A percentile compares a stretch with the other conserved stretches of the same genome.
Evolutionary conservation across 2,329 filamentous ascomycete species (phyloP).

Genomic region (Xylaria sp.): DNA sequence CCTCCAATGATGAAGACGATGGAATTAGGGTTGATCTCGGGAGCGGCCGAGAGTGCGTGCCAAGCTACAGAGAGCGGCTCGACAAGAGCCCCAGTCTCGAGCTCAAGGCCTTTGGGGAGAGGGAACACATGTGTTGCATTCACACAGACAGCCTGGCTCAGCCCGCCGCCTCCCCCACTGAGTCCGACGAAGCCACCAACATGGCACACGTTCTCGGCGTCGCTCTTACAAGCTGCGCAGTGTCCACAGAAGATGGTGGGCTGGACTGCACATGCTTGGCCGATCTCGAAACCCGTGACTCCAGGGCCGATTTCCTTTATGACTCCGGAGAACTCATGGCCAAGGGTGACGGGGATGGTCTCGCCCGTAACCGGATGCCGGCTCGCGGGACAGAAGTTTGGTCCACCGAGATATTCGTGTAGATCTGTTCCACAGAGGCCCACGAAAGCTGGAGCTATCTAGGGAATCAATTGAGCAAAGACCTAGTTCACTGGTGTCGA

Average conservation of each 20-base stretch:
- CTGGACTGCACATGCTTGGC: conserved; percentile 19
- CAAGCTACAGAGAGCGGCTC: conserved; percentile 24
- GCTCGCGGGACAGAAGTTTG: conserved; percentile 15
- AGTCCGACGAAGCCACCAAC: conserved; percentile 15
- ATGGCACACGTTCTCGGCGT: conserved; percentile 24
- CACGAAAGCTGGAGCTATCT: conserved; percentile 24
- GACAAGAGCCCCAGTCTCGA: conserved; percentile 23
- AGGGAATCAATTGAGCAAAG: background rate
- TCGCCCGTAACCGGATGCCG: conserved; percentile 21
- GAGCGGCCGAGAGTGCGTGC: conserved; percentile 21
- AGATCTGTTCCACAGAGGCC: conserved; percentile 25
- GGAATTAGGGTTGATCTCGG: conserved; percentile 4
- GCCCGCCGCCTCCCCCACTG: conserved; percentile 16
- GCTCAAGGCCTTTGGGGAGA: conserved; percentile 16
- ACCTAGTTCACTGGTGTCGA: background rate
- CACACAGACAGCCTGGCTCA: conserved; percentile 23
- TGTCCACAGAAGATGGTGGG: conserved; percentile 22
- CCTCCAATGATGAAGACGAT: conserved; percentile 12
- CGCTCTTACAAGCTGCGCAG: conserved; percentile 13
- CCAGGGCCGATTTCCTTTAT: conserved; percentile 19
- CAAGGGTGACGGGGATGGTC: conserved; percentile 25
- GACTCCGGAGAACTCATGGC: conserved; percentile 25
- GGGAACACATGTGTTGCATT: conserved; percentile 19
- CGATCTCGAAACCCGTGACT: conserved; percentile 17
- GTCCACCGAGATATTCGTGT: conserved; percentile 25